Conservation (phyloP, 75 land plant species). For the Pseudotsuga menziesii region DNA sequence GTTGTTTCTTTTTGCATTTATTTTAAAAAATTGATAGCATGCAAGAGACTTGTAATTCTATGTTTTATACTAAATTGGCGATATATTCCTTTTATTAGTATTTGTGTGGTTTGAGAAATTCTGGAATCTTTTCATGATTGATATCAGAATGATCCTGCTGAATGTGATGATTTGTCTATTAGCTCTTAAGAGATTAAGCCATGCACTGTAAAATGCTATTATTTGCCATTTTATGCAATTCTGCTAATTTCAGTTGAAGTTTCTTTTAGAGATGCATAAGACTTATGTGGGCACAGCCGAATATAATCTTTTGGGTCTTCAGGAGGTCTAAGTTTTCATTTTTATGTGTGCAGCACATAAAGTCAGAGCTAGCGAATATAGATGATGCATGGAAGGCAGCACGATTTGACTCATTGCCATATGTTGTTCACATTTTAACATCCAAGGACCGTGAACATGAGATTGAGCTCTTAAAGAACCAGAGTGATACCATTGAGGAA, state of each 20-base stretch:
- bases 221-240: not conserved
- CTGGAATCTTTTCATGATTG: not conserved
- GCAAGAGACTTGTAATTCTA: not conserved
- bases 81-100: too few species aligned
- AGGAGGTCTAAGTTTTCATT: not conserved
- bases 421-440: conserved; percentile 93
- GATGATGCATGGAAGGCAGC: conserved; percentile 92
- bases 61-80: too few species aligned
- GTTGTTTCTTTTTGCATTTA: not conserved
- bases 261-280: not conserved
- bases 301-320: not conserved
- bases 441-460: conserved; percentile 91
- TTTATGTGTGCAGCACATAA: conserved; percentile 52
- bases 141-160: not conserved
- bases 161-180: not conserved
- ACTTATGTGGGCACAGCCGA: not conserved
- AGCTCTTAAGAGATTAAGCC: not conserved
- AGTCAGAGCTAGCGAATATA: conserved; percentile 63
- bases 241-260: not conserved
- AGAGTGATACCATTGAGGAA: conserved; percentile 86
- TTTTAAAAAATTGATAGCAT: not conserved
- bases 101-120: too few species aligned
- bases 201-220: not conserved
- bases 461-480: conserved; percentile 66
- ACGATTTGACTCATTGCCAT: conserved; percentile 93